Evolutionary conservation across 768 basidiomycete genomes (phyloP).

Genomic region (Tylopilus subfusipes): DNA sequence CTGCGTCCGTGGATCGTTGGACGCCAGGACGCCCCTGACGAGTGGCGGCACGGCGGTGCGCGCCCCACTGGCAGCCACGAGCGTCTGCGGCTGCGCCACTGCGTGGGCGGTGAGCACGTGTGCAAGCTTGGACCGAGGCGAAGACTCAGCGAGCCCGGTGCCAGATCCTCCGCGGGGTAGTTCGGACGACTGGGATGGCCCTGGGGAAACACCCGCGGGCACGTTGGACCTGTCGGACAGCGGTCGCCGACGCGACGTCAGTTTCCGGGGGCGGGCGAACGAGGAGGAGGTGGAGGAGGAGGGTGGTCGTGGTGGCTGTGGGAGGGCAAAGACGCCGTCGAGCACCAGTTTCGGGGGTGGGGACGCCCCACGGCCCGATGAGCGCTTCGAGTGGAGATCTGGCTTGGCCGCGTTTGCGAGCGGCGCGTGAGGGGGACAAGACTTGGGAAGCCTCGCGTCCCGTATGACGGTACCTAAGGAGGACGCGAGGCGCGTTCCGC

Average conservation of each 20-base stretch:
- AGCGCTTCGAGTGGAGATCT: background rate
- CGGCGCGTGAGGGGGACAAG: background rate
- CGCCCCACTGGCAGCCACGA: background rate
- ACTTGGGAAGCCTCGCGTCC: background rate
- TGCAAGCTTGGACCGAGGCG: conserved; percentile 23
- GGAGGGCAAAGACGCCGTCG: conserved; percentile 23
- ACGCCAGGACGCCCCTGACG: background rate
- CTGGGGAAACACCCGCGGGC: background rate
- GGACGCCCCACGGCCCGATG: background rate
- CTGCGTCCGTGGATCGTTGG: conserved; percentile 2
- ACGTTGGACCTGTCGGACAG: background rate
- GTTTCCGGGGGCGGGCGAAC: conserved; percentile 5
- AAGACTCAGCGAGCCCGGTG: background rate
- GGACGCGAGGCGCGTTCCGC: background rate
- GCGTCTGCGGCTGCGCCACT: background rate
- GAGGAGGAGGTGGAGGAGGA: background rate
- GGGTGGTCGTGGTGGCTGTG: background rate
- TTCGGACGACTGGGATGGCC: no score
- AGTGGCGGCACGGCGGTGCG: background rate
- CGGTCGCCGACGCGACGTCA: background rate
- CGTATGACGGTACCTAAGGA: background rate
- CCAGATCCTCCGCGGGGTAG: background rate
- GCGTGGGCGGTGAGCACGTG: conserved; percentile 10
- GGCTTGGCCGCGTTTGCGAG: background rate
- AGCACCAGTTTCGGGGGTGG: conserved; percentile 18